Percentiles rank a stretch among this genome's conserved stretches.
Evolutionary conservation across 139 green algal species (phyloP).

Genomic region (Desmodesmus armatus): DNA sequence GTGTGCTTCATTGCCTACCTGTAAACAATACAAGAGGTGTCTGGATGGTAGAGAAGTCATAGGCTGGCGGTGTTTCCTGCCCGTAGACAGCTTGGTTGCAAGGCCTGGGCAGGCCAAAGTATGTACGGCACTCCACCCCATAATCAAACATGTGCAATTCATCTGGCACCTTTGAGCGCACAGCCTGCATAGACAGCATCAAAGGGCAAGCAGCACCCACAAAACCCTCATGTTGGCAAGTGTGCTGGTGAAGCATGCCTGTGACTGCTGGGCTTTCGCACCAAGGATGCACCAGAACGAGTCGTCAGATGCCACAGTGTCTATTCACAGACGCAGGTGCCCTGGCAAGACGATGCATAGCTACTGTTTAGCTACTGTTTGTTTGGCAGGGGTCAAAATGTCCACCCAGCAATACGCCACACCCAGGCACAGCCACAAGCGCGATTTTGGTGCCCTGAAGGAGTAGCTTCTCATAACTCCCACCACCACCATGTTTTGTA

Average conservation of each 20-base stretch:
- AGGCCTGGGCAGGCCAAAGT: not conserved
- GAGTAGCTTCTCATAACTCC: not conserved
- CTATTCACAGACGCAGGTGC: too few species aligned
- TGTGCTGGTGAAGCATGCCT: too few species aligned
- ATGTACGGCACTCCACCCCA: slow-evolving; percentile 47
- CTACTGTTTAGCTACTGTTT: too few species aligned
- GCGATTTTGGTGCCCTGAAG: not conserved
- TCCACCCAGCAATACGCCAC: not conserved
- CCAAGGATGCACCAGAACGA: too few species aligned
- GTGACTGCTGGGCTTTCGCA: too few species aligned
- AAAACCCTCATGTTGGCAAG: too few species aligned
- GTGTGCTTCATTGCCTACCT: slow-evolving; percentile 32
- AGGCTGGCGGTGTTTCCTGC: slow-evolving; percentile 36
- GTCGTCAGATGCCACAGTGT: too few species aligned
- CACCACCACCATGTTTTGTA: not conserved
- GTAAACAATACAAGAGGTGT: slow-evolving; percentile 53
- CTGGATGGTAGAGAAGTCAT: slow-evolving; percentile 53
- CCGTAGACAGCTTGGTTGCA: slow-evolving; percentile 65
- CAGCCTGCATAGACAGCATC: slow-evolving; percentile 38
- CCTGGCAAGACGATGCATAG: too few species aligned
- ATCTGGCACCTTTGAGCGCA: not conserved
- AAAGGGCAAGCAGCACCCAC: too few species aligned
- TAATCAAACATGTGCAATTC: slow-evolving; percentile 59
- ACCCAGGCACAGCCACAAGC: not conserved
- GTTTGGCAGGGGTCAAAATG: too few species aligned